These are phyloP conservation scores for Adansonia grandidieri DNA, from an alignment of 441 rosid species.

Conservation along the genomic window DNA sequence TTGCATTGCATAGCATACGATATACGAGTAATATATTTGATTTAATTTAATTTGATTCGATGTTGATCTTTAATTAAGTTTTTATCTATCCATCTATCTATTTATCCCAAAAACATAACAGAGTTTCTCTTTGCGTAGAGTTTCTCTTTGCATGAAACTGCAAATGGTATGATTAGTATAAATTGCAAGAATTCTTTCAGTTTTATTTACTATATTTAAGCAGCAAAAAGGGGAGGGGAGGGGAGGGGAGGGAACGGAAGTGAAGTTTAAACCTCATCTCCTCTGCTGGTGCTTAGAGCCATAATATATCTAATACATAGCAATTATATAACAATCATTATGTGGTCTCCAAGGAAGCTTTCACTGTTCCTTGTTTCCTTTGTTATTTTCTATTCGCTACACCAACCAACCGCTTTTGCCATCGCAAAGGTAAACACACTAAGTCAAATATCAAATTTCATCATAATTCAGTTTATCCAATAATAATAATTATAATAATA, in stretches of 20 bases:
- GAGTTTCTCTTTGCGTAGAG: neutral
- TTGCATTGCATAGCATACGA: neutral
- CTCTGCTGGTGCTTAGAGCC: no score
- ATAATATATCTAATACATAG: no score
- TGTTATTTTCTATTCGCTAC: constrained; percentile 19
- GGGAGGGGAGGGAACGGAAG: no score
- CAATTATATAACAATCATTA: neutral
- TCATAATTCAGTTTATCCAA: no score
- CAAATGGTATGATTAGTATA: neutral
- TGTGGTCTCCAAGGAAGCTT: constrained; percentile 30
- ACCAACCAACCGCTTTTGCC: constrained; percentile 40
- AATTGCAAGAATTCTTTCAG: neutral
- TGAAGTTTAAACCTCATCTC: no score
- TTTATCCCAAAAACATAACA: neutral
- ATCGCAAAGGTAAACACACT: constrained; percentile 36
- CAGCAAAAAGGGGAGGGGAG: neutral
- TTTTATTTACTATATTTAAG: no score
- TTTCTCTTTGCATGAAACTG: neutral
- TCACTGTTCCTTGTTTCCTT: constrained; percentile 25
- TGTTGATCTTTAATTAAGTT: no score
- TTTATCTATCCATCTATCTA: no score
- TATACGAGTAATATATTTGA: neutral
- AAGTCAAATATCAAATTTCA: no score
- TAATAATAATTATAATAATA: no score
- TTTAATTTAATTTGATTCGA: neutral